phyloP scores from a whole-genome alignment of 257 asterid genomes.

The Fraxinus americana region DNA sequence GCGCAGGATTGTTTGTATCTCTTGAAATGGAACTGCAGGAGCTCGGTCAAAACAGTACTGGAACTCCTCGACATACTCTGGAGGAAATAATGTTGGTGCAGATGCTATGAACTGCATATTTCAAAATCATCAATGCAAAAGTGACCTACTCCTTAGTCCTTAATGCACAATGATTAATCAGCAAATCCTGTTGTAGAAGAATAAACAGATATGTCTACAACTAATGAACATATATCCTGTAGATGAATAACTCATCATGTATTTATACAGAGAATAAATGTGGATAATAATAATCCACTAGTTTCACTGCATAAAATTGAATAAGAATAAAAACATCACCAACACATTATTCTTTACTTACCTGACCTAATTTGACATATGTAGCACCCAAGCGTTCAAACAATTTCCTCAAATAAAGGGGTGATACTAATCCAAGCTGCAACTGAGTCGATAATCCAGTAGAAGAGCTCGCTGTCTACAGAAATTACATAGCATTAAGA shows the following conservation, averaged over 20 bases:
- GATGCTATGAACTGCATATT: slow-evolving; percentile 87
- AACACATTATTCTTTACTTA: slow-evolving; percentile 30
- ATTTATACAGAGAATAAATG: slow-evolving; percentile 10
- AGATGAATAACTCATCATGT: slow-evolving; percentile 7
- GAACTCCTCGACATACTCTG: slow-evolving; percentile 91
- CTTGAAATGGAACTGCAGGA: slow-evolving; percentile 80
- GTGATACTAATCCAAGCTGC: slow-evolving; percentile 94
- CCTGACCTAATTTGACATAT: slow-evolving; percentile 94
- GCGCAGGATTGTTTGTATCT: slow-evolving; percentile 71
- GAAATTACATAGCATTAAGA: slow-evolving; percentile 28
- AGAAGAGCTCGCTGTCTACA: slow-evolving; percentile 68
- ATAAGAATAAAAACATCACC: not conserved
- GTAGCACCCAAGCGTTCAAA: slow-evolving; percentile 99
- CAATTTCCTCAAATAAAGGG: slow-evolving; percentile 81
- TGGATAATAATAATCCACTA: not conserved
- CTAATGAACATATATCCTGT: not conserved
- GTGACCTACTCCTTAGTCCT: slow-evolving; percentile 16
- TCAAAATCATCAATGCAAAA: slow-evolving; percentile 25
- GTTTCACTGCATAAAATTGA: slow-evolving; percentile 8
- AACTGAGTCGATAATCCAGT: slow-evolving; percentile 65
- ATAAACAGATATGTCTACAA: slow-evolving; percentile 5
- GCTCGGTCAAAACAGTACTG: slow-evolving; percentile 94
- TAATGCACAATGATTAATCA: not conserved
- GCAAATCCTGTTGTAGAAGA: not conserved
- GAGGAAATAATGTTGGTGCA: slow-evolving; percentile 93